Percentiles rank a stretch among this genome's conserved stretches.
Conservation (phyloP, 257 asterid genomes). For the Nicotiana paniculata region DNA sequence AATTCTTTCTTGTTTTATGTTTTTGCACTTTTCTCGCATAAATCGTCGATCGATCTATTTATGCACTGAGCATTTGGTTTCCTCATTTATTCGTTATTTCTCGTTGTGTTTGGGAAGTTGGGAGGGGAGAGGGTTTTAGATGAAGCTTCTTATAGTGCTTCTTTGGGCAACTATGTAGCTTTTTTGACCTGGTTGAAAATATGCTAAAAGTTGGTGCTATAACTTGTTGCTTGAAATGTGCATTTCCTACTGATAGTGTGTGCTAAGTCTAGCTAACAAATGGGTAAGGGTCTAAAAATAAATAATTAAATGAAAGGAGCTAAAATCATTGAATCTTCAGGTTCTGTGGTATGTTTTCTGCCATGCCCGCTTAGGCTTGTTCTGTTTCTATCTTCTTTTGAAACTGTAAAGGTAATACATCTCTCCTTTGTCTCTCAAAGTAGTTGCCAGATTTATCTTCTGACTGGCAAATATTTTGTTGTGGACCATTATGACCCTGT, state of each 20-base stretch:
- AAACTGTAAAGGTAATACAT: not conserved
- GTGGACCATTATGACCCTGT: not conserved
- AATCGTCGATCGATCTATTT: not conserved
- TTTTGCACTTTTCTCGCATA: not conserved
- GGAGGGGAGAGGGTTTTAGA: not conserved
- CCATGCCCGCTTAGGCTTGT: not conserved
- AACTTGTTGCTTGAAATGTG: not conserved
- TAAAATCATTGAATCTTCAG: not conserved
- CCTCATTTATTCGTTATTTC: not conserved
- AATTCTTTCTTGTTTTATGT: not conserved
- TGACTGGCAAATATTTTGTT: not conserved
- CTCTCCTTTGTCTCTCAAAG: not conserved
- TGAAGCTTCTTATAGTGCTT: not conserved
- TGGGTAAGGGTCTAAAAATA: not conserved
- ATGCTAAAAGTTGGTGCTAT: not conserved
- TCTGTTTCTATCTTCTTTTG: not conserved
- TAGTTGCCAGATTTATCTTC: not conserved
- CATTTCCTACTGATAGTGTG: not conserved
- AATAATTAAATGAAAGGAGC: conserved; percentile 1
- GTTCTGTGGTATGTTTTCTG: not conserved
- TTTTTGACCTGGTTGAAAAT: not conserved
- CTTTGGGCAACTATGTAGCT: not conserved
- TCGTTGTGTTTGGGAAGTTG: not conserved
- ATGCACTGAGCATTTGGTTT: not conserved
- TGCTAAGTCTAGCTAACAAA: not conserved